Conservation (phyloP, 2,329 filamentous ascomycete genomes). For the Cadophora malorum region DNA sequence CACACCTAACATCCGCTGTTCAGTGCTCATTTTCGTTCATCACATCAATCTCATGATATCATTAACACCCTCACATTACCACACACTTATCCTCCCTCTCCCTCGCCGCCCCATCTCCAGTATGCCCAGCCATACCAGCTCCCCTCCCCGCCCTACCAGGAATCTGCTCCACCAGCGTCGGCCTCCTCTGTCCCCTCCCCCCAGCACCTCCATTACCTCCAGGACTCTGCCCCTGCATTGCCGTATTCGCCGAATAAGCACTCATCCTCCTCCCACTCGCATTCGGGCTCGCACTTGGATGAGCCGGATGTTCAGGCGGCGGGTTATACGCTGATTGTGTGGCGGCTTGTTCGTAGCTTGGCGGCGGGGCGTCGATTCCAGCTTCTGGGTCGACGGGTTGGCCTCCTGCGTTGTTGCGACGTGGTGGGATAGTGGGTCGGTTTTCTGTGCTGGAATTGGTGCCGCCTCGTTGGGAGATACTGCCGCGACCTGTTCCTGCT, state of each 20-base stretch:
- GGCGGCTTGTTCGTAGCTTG: conserved; percentile 70
- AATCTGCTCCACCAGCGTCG: conserved; percentile 33
- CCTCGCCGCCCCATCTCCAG: background rate
- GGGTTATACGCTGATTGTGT: conserved; percentile 61
- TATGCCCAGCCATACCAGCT: conserved; percentile 34
- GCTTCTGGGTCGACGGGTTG: conserved; percentile 45
- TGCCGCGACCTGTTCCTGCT: conserved; percentile 3
- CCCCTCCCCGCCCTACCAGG: conserved; percentile 40
- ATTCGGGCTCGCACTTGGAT: conserved; percentile 38
- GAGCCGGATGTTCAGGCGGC: conserved; percentile 52
- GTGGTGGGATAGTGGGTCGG: conserved; percentile 53
- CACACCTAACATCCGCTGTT: background rate
- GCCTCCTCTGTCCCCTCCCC: conserved; percentile 25
- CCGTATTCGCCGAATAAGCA: conserved; percentile 30
- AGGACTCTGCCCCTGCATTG: conserved; percentile 9
- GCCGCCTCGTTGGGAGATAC: conserved; percentile 27
- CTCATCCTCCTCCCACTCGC: conserved; percentile 31
- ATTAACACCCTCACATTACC: conserved; percentile 38
- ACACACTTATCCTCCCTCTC: conserved; percentile 39
- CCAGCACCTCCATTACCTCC: background rate
- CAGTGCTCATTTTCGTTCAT: conserved; percentile 14
- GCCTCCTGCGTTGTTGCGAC: conserved; percentile 43
- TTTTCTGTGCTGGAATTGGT: conserved; percentile 38
- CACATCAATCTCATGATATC: conserved; percentile 3
- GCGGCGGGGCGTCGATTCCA: conserved; percentile 62